These are phyloP conservation scores for Lathyrus oleraceus DNA, from an alignment of 306 rosid genomes.

Conservation along the genomic window DNA sequence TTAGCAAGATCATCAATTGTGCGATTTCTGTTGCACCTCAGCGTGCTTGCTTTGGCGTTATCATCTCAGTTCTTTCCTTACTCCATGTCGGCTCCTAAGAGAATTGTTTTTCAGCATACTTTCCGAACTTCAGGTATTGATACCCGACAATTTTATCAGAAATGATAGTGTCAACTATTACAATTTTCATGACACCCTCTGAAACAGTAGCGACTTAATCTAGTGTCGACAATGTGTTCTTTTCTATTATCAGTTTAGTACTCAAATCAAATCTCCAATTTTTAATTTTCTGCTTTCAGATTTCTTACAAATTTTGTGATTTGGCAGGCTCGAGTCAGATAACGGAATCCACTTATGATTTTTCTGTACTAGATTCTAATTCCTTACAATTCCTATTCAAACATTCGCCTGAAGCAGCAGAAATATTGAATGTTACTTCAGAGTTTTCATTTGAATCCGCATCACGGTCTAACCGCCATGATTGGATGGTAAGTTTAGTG, in stretches of 20 bases:
- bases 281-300: not conserved
- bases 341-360: constrained; percentile 75
- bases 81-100: constrained; percentile 80
- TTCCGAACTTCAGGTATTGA: constrained; percentile 74
- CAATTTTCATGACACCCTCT: not conserved
- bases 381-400: constrained; percentile 79
- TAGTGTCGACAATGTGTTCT: constrained; percentile 20
- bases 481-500: constrained; percentile 66
- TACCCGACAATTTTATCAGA: constrained; percentile 21
- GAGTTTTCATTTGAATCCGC: constrained; percentile 70
- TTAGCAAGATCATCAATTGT: constrained; percentile 78
- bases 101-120: constrained; percentile 79
- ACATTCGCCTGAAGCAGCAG: constrained; percentile 83
- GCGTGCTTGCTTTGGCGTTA: constrained; percentile 68
- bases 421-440: constrained; percentile 61
- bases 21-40: constrained; percentile 75
- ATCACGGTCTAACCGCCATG: constrained; percentile 54
- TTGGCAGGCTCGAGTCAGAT: constrained; percentile 68
- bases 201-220: not conserved
- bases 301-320: constrained; percentile 28
- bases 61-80: constrained; percentile 96
- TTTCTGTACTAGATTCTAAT: constrained; percentile 93
- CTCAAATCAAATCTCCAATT: constrained; percentile 12
- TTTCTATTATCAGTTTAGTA: constrained; percentile 13
- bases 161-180: constrained; percentile 25